Percentiles rank a stretch among this genome's conserved stretches.
Conservation (phyloP, 306 rosid species). For the Benincasa hispida region DNA sequence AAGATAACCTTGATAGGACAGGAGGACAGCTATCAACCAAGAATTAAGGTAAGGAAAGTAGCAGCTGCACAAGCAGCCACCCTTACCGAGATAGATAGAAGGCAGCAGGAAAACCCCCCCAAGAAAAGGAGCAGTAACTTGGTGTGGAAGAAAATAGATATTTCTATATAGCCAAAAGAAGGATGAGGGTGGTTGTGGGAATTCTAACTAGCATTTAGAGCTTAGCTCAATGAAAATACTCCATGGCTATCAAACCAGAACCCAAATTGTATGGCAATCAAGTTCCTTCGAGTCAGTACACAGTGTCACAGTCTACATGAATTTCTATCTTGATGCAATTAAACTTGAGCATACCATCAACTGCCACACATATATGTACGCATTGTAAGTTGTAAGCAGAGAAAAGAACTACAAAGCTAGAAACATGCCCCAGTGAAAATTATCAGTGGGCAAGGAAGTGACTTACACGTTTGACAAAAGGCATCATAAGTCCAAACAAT, state of each 20-base stretch:
- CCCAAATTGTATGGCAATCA: background rate
- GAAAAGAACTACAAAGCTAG: background rate
- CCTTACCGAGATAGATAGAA: background rate
- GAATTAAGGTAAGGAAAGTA: background rate
- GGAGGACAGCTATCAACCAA: background rate
- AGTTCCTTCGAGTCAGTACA: background rate
- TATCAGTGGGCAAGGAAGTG: background rate
- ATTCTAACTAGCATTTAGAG: background rate
- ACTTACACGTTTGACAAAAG: constrained; percentile 42
- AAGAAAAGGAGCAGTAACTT: background rate
- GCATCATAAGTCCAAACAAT: constrained; percentile 56
- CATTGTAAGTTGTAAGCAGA: background rate
- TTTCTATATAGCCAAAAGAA: background rate
- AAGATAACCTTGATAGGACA: background rate
- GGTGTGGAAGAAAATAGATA: background rate
- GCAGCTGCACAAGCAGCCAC: background rate
- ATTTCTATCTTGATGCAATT: background rate
- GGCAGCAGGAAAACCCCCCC: background rate
- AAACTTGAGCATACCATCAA: background rate
- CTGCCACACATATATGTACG: background rate
- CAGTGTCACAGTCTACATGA: background rate
- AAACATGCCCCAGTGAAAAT: background rate
- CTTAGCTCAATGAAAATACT: background rate
- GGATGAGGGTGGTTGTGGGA: background rate
- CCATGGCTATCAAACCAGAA: background rate